phyloP scores from a whole-genome alignment of 768 basidiomycete genomes.

The Suillus alpinus region DNA sequence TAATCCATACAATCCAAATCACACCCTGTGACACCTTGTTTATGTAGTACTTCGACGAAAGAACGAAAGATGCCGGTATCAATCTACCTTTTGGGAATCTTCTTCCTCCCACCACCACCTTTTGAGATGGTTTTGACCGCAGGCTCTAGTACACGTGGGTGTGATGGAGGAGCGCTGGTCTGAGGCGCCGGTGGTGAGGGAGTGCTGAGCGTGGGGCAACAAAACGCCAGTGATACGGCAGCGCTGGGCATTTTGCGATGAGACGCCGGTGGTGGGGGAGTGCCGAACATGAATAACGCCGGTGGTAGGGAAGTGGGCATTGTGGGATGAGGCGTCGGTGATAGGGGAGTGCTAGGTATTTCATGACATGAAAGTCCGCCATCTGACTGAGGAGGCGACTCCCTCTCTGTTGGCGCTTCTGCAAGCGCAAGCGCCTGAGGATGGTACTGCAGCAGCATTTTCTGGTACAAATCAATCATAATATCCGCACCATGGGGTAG shows the following conservation, averaged over 20 bases:
- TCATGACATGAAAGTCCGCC: neutral
- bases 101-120: neutral
- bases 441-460: slow-evolving; percentile 12
- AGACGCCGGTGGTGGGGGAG: too few species aligned
- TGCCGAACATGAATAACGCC: too few species aligned
- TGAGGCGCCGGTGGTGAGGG: too few species aligned
- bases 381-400: neutral
- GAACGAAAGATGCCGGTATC: neutral
- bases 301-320: too few species aligned
- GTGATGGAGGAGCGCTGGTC: too few species aligned
- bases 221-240: too few species aligned
- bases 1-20: neutral
- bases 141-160: too few species aligned
- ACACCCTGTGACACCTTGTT: neutral
- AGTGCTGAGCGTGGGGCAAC: too few species aligned
- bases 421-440: neutral
- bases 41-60: too few species aligned
- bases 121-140: too few species aligned
- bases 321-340: too few species aligned
- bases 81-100: neutral
- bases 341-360: too few species aligned
- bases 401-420: neutral
- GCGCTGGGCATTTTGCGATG: neutral
- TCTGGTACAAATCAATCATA: slow-evolving; percentile 18
- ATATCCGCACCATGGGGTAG: slow-evolving; percentile 22